Base-by-base conservation (phyloP, 768 basidiomycete genomes). In the Termitomyces sp. region DNA sequence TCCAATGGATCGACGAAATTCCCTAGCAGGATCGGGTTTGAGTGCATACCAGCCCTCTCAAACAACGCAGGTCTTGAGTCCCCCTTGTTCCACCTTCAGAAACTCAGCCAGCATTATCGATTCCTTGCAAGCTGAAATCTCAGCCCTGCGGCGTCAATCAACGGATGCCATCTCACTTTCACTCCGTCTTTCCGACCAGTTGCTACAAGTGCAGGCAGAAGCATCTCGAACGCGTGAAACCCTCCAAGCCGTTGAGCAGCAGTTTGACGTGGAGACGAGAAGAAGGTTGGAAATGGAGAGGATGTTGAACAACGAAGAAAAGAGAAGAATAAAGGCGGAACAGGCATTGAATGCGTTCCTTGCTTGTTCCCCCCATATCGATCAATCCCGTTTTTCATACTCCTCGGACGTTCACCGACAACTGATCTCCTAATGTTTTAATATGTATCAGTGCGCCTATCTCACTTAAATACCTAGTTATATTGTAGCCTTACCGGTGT, bases 121-220 rank as follows among this genome's bases (percentile, higher is more conserved):
- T 55, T 81, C 79, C 45, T 77, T 90, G 72, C 80, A 84, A 65
- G 77, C 80, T 64, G 88, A 92, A 70, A 78, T 89, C 66, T 79
- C 77, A 9, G 78, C 69, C 39, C 73, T 91, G 55, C 81, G 86
- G 48, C 79, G 82, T 55, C 86, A 88, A 66, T 81, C 87, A 18
- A 78, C 85, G 22, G 86, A 90, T 60, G 85, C 87, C 6, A 79
- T 86, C 56, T 82, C 82, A 5, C 77, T 83, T 29, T 86, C 86
- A 2, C 70, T 84, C 54, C 77, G 82, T 57, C 76, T 92, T 60
- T 81, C 87, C 18, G 87, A 88, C 65, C 85, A 90, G 65, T 76
- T 92, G n/a, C 75, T 81, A 9, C 81, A 84, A 59, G 83, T 81
- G 9, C 82, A 88, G 60, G 73, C 81, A 37, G 88, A 90, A 61